phyloP scores from a whole-genome alignment of 2,329 filamentous ascomycete genomes.

The Fusarium decemcellulare region DNA sequence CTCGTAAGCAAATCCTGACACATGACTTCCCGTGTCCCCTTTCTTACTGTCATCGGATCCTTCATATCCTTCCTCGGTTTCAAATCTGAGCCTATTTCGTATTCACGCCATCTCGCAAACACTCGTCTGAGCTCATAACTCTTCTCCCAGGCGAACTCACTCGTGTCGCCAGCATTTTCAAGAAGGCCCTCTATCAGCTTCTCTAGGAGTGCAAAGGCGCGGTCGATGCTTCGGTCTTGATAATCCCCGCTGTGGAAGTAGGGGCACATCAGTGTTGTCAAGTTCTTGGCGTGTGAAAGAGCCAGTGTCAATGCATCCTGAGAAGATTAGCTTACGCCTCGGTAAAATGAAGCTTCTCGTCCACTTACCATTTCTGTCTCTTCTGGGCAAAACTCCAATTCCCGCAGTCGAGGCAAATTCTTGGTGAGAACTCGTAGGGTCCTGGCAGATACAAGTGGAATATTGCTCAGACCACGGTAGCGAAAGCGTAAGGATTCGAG shows the following conservation, averaged over 20 bases:
- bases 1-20: no score
- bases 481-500: not conserved
- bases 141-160: constrained; percentile 9
- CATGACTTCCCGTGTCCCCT: no score
- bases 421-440: not conserved
- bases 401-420: not conserved
- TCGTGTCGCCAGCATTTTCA: fast-evolving
- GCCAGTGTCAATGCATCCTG: not conserved
- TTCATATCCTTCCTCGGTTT: not conserved
- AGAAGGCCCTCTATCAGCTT: not conserved
- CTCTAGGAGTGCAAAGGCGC: not conserved
- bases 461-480: not conserved
- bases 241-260: not conserved
- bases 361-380: not conserved
- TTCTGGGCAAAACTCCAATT: not conserved
- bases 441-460: not conserved
- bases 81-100: not conserved
- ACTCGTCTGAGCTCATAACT: not conserved
- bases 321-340: fast-evolving
- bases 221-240: not conserved
- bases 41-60: not conserved
- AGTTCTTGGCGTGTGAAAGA: not conserved
- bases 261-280: not conserved
- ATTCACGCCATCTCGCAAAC: fast-evolving
- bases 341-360: fast-evolving